These are phyloP conservation scores for Trichoderma brevicompactum DNA, from an alignment of 2,329 filamentous ascomycete genomes.

Conservation along the genomic window DNA sequence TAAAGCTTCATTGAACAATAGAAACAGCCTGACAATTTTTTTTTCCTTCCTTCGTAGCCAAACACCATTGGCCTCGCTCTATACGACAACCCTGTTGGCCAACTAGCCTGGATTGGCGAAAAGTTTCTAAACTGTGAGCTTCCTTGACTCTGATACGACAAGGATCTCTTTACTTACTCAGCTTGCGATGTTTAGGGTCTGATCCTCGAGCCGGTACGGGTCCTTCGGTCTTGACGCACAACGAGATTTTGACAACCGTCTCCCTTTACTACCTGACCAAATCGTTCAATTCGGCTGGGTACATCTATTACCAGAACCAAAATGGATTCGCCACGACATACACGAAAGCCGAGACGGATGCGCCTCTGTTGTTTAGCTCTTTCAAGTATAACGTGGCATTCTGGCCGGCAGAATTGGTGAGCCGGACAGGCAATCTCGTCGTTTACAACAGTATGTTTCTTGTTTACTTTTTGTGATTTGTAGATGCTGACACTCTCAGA, in stretches of 20 bases:
- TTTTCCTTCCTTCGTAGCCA: slow-evolving; percentile 34
- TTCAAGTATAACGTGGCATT: slow-evolving; percentile 34
- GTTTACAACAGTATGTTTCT: slow-evolving; percentile 27
- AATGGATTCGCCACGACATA: slow-evolving; percentile 28
- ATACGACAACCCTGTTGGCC: slow-evolving; percentile 49
- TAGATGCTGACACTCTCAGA: not conserved
- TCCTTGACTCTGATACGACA: no score
- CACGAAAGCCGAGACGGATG: slow-evolving; percentile 30
- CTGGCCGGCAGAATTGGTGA: slow-evolving; percentile 29
- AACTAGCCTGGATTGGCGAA: slow-evolving; percentile 50
- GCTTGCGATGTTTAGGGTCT: slow-evolving; percentile 8
- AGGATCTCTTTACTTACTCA: slow-evolving; percentile 14
- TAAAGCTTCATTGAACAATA: not conserved
- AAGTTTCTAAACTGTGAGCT: slow-evolving; percentile 39
- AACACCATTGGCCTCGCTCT: slow-evolving; percentile 49
- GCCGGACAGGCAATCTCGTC: slow-evolving; percentile 32
- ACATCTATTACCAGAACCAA: slow-evolving; percentile 31
- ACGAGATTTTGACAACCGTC: slow-evolving; percentile 32
- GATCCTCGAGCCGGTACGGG: slow-evolving; percentile 30
- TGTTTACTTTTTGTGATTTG: not conserved
- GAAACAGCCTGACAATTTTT: not conserved
- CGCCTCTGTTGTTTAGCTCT: slow-evolving; percentile 31
- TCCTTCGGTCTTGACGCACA: slow-evolving; percentile 32
- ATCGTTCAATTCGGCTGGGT: slow-evolving; percentile 33
- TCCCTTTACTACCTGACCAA: slow-evolving; percentile 37